phyloP scores from a whole-genome alignment of 441 rosid genomes.

The Adansonia madagascariensis region DNA sequence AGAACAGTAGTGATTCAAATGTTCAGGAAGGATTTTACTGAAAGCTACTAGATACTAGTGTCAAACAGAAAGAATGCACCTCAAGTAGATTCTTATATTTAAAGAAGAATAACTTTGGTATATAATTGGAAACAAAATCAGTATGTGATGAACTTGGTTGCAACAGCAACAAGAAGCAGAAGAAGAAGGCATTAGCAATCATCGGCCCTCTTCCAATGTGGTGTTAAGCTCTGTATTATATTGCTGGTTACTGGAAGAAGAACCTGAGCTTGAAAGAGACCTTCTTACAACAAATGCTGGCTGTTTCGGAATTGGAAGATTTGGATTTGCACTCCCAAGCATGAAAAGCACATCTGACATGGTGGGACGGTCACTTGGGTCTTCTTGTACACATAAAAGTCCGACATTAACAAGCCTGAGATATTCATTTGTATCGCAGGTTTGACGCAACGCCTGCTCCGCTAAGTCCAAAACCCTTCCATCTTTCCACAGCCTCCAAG shows the following conservation, averaged over 20 bases:
- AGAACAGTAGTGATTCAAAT: neutral
- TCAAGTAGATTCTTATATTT: neutral
- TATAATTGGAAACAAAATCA: neutral
- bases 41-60: neutral
- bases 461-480: slow-evolving; percentile 30
- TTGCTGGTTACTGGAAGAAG: slow-evolving; percentile 29
- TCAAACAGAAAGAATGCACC: neutral
- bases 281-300: slow-evolving; percentile 38
- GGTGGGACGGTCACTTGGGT: slow-evolving; percentile 44
- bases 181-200: neutral
- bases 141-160: neutral
- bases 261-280: slow-evolving; percentile 22
- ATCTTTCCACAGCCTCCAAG: slow-evolving; percentile 44
- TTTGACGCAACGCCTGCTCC: slow-evolving; percentile 24
- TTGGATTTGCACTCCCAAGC: slow-evolving; percentile 34
- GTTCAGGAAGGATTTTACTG: neutral
- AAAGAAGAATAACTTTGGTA: neutral
- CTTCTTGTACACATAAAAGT: slow-evolving; percentile 43
- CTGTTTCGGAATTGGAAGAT: slow-evolving; percentile 38
- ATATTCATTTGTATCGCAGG: slow-evolving; percentile 24
- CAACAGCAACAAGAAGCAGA: neutral
- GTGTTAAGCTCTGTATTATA: neutral
- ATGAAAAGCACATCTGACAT: slow-evolving; percentile 37
- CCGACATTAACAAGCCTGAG: slow-evolving; percentile 38
- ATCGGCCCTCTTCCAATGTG: slow-evolving; percentile 16